Base-by-base conservation (phyloP, 352 stramenopile genomes). In the Phytophthora sp. region DNA sequence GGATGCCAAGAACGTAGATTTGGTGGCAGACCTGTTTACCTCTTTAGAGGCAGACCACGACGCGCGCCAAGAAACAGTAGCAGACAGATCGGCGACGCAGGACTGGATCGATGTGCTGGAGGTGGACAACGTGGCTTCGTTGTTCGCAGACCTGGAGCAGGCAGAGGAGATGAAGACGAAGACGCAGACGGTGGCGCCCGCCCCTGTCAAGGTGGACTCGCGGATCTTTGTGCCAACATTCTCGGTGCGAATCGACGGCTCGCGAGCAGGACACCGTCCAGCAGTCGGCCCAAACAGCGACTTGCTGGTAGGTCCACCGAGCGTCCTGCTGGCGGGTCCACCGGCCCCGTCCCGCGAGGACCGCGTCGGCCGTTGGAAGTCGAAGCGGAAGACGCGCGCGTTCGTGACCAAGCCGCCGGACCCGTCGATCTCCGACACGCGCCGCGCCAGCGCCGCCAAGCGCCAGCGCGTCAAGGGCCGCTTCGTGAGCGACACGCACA, bases 381-480 rank as follows among this genome's bases (percentile, higher is more conserved):
- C 69, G 41, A 88, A 87, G 67, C 66, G 77, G 34, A 87, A 81
- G 45, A 53, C 45, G 24, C 66, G 53, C 7, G 51, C 74, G 23
- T 66, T 55, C 4, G 39, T 21, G 27, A n/a, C 61, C 0, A 71
- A 61, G 23, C 10, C 48, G 17, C 41, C 60, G 0, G 66, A 86
- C 38, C 43, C 66, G 28, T 62, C 31, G 5, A 63, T 90, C 23
- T 87, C 76, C 15, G 68, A 84, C 55, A 82, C 69, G 17, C 74
- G 81, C 28, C 81, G 81, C 3, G 75, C 77, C 11, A 83, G 75
- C n/a, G 79, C 79, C 9, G 69, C 81, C 35, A 91, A 88, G 65
- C 76, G 81, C 9, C 76, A 85, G 32, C 78, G 78, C 32, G 81
- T 90, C 24, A 90, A 86, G 27, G 81, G 81, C 49, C 81, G 81